These are phyloP conservation scores for Turnera subulata DNA, from an alignment of 345 rosid species.

Conservation along the genomic window DNA sequence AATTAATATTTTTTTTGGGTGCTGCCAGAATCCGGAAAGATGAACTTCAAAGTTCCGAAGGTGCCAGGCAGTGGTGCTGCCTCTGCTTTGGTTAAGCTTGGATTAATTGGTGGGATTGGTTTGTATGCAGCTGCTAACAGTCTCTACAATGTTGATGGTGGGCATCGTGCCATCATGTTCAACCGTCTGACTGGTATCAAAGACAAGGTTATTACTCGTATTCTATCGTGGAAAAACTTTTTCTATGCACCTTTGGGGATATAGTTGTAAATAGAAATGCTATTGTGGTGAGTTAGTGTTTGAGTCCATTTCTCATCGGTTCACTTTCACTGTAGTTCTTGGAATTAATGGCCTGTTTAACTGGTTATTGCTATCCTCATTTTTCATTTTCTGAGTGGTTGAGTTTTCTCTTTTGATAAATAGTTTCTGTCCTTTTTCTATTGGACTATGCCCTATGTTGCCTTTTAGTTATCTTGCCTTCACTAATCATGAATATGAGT, in stretches of 20 bases:
- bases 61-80: constrained; percentile 68
- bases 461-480: too few species aligned
- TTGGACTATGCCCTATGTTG: too few species aligned
- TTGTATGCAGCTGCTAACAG: constrained; percentile 59
- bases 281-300: not conserved
- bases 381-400: too few species aligned
- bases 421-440: too few species aligned
- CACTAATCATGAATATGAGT: too few species aligned
- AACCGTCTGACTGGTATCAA: constrained; percentile 55
- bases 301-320: not conserved
- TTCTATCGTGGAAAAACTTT: too few species aligned
- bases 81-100: constrained; percentile 60
- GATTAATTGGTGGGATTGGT: constrained; percentile 66
- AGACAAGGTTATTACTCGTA: constrained; percentile 41
- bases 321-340: not conserved
- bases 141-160: constrained; percentile 75
- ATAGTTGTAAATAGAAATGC: too few species aligned
- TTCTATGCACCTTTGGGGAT: too few species aligned
- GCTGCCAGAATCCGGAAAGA: constrained; percentile 11
- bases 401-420: too few species aligned
- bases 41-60: constrained; percentile 73
- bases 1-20: too few species aligned
- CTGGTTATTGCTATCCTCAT: too few species aligned
- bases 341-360: not conserved
- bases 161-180: constrained; percentile 67